Evolutionary conservation across 2,329 filamentous ascomycete species (phyloP).

Genomic region (Stagonosporopsis vannaccii): DNA sequence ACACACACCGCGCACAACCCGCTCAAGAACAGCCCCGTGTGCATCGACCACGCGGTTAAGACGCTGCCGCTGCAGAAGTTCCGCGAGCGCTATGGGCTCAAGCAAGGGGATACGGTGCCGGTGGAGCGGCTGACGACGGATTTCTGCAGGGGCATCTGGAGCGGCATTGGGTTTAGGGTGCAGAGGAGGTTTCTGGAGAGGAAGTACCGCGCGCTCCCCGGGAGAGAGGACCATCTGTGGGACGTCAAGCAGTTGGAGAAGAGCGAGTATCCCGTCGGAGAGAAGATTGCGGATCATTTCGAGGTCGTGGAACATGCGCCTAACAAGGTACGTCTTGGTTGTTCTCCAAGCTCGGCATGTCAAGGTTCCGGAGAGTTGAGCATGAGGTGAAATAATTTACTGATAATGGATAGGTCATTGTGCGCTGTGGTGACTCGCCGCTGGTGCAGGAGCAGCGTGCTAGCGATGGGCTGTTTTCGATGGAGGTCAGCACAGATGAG

Average conservation of each 20-base stretch:
- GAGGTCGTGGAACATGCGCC: conserved; percentile 49
- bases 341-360: neutral
- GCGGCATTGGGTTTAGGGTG: conserved; percentile 45
- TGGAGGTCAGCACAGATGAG: conserved; percentile 50
- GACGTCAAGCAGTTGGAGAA: conserved; percentile 43
- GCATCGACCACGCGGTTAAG: conserved; percentile 49
- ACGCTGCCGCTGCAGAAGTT: conserved; percentile 46
- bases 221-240: conserved; percentile 45
- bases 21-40: conserved; percentile 40
- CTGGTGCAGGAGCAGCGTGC: conserved; percentile 37
- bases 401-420: conserved; percentile 41
- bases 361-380: no score
- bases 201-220: conserved; percentile 43
- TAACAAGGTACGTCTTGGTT: conserved; percentile 41
- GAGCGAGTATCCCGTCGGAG: conserved; percentile 46
- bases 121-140: conserved; percentile 46
- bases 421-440: conserved; percentile 50
- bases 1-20: conserved; percentile 43
- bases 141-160: conserved; percentile 50
- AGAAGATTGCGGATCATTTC: conserved; percentile 51
- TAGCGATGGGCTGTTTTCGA: conserved; percentile 49
- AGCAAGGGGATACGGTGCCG: conserved; percentile 24
- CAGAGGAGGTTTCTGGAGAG: conserved; percentile 47
- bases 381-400: neutral
- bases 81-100: conserved; percentile 30